Percentiles rank a stretch among this genome's conserved stretches.
Evolutionary conservation across 345 rosid genomes (phyloP).

Genomic region (Carallia brachiata): DNA sequence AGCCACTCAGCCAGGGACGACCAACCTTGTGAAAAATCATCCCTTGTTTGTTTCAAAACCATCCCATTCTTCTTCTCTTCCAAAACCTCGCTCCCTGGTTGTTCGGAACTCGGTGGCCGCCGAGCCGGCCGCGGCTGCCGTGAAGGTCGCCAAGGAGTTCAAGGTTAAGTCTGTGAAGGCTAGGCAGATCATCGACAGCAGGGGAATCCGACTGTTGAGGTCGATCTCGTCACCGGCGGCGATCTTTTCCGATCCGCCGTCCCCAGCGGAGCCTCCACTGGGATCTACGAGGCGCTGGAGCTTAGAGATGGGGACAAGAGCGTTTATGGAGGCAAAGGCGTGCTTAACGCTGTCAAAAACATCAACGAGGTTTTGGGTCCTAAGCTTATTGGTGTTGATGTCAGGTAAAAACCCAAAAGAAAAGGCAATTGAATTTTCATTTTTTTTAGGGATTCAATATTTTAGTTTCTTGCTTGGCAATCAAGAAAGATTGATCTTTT

Average conservation of each 20-base stretch:
- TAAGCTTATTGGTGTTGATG: conserved; percentile 85
- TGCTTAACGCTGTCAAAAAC: conserved; percentile 66
- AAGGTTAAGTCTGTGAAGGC: conserved; percentile 79
- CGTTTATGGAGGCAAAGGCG: conserved; percentile 93
- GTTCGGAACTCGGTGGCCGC: conserved; percentile 57
- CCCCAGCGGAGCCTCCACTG: conserved; percentile 98
- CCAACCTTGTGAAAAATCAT: conserved; percentile 37
- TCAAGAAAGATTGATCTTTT: too few relatives aligned
- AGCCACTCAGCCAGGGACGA: conserved; percentile 24
- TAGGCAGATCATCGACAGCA: conserved; percentile 96
- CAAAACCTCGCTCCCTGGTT: conserved; percentile 34
- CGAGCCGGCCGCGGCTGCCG: conserved; percentile 24
- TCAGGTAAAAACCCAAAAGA: conserved; percentile 49
- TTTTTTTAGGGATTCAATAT: too few relatives aligned
- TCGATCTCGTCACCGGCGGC: conserved; percentile 81
- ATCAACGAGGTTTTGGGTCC: conserved; percentile 79
- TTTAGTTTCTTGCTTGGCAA: too few relatives aligned
- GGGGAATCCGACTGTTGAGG: conserved; percentile 97
- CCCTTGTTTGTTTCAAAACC: conserved; percentile 32
- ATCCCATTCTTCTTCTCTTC: conserved; percentile 23
- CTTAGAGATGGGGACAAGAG: conserved; percentile 87
- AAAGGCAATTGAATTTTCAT: not conserved
- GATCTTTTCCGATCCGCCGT: conserved; percentile 85
- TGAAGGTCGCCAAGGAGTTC: conserved; percentile 34
- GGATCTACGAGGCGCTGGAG: conserved; percentile 95